phyloP scores from a whole-genome alignment of 768 basidiomycete species.

The Russula compacta region DNA sequence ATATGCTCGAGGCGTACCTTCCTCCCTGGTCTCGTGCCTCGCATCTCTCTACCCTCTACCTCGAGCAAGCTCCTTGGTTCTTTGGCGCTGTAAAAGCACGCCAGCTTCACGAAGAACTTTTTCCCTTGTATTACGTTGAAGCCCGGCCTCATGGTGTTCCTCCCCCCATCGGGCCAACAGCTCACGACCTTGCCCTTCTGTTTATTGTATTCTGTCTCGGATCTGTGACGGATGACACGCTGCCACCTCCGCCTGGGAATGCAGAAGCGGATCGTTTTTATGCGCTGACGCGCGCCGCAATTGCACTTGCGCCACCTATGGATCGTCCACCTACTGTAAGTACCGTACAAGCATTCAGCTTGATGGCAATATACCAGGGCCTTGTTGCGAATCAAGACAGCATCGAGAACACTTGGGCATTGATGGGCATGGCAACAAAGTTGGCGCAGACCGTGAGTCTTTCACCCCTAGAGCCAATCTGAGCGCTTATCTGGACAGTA shows the following conservation, averaged over 20 bases:
- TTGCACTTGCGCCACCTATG: slow-evolving; percentile 58
- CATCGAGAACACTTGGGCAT: slow-evolving; percentile 58
- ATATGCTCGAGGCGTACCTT: slow-evolving; percentile 35
- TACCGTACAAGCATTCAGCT: slow-evolving; percentile 55
- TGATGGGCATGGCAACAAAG: slow-evolving; percentile 57
- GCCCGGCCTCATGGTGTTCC: slow-evolving; percentile 22
- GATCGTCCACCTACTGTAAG: slow-evolving; percentile 64
- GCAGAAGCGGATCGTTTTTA: slow-evolving; percentile 43
- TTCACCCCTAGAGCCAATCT: neutral
- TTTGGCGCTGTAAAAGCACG: slow-evolving; percentile 58
- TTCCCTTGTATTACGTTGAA: slow-evolving; percentile 60
- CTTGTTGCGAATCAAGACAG: slow-evolving; percentile 59
- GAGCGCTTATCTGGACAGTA: slow-evolving; percentile 22
- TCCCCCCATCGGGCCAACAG: neutral
- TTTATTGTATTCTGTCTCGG: slow-evolving; percentile 11
- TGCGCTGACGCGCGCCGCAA: slow-evolving; percentile 51
- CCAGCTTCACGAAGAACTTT: slow-evolving; percentile 54
- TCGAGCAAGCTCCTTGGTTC: slow-evolving; percentile 76
- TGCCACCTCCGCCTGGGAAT: slow-evolving; percentile 39
- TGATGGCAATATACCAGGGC: slow-evolving; percentile 68
- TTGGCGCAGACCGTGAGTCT: slow-evolving; percentile 57
- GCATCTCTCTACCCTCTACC: slow-evolving; percentile 56
- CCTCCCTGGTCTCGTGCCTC: slow-evolving; percentile 51
- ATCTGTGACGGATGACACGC: slow-evolving; percentile 2
- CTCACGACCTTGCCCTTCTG: slow-evolving; percentile 11